Percentiles rank a stretch among this genome's conserved stretches.
phyloP scores from a whole-genome alignment of 1,284 basidiomycete genomes.

The Malassezia arunalokei region DNA sequence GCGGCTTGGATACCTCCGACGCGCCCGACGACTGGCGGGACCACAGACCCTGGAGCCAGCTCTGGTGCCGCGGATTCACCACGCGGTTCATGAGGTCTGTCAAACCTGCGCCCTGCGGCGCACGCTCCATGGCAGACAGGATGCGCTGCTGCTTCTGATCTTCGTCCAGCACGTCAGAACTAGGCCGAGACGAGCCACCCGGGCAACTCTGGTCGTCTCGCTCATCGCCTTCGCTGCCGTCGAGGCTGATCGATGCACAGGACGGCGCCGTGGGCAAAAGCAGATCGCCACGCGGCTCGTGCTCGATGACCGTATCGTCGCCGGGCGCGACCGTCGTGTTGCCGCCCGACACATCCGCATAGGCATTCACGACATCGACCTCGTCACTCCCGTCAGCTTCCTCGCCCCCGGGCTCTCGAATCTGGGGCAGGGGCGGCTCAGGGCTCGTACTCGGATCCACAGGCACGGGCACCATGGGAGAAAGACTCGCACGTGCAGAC shows the following conservation, averaged over 20 bases:
- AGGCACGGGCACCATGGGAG: background rate
- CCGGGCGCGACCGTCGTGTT: background rate
- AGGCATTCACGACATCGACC: slow-evolving; percentile 3
- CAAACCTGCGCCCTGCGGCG: slow-evolving; percentile 10
- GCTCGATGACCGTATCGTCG: slow-evolving; percentile 12
- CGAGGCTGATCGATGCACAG: background rate
- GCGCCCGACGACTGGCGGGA: slow-evolving; percentile 1
- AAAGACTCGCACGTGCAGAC: background rate
- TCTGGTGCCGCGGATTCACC: slow-evolving; percentile 8
- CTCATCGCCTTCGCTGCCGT: background rate
- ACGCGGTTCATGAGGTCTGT: slow-evolving; percentile 17
- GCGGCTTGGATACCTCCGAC: background rate
- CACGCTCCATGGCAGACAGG: slow-evolving; percentile 6
- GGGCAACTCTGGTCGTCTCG: too few relatives aligned
- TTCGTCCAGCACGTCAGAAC: background rate
- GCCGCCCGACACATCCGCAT: background rate
- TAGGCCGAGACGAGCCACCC: background rate
- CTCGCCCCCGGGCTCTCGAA: too few relatives aligned
- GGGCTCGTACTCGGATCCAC: background rate
- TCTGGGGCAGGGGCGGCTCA: background rate
- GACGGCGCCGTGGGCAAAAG: background rate
- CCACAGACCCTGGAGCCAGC: slow-evolving; percentile 14
- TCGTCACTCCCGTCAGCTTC: background rate
- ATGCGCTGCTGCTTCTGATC: slow-evolving; percentile 13
- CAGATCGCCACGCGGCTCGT: background rate